Evolutionary conservation across 805 yeast species (phyloP).

Genomic region (Spathaspora sp.): DNA sequence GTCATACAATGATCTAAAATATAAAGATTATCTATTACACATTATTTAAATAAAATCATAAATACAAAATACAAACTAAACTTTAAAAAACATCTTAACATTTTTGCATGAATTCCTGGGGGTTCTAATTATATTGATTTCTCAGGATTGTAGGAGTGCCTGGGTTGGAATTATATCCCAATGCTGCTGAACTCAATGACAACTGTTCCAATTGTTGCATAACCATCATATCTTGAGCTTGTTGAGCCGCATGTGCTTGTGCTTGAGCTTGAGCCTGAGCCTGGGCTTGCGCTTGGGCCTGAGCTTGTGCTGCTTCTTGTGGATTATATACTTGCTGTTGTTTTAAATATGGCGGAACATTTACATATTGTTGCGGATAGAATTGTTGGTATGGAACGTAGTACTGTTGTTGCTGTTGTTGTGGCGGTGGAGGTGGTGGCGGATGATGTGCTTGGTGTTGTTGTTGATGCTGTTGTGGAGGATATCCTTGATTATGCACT

Average conservation of each 20-base stretch:
- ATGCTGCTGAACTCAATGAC: constrained; percentile 43
- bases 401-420: constrained; percentile 2
- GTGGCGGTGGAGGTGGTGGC: neutral
- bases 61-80: neutral
- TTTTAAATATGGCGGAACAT: constrained; percentile 5
- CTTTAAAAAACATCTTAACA: neutral
- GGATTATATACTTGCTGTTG: neutral
- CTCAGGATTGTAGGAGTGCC: constrained; percentile 32
- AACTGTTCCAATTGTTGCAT: constrained; percentile 46
- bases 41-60: constrained; percentile 1
- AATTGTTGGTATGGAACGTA: constrained; percentile 2
- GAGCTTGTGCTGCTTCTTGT: constrained; percentile 4
- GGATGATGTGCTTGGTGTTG: neutral
- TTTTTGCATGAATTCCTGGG: neutral
- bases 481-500: neutral
- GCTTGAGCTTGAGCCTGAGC: constrained; percentile 11
- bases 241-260: constrained; percentile 14
- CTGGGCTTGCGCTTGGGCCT: constrained; percentile 1
- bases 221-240: constrained; percentile 25
- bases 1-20: neutral
- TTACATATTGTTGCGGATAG: constrained; percentile 2
- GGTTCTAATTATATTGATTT: constrained; percentile 19
- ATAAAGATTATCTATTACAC: constrained; percentile 1
- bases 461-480: constrained; percentile 5
- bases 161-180: constrained; percentile 44